Conservation (phyloP, 805 yeast species). For the Monosporozyma servazzii region DNA sequence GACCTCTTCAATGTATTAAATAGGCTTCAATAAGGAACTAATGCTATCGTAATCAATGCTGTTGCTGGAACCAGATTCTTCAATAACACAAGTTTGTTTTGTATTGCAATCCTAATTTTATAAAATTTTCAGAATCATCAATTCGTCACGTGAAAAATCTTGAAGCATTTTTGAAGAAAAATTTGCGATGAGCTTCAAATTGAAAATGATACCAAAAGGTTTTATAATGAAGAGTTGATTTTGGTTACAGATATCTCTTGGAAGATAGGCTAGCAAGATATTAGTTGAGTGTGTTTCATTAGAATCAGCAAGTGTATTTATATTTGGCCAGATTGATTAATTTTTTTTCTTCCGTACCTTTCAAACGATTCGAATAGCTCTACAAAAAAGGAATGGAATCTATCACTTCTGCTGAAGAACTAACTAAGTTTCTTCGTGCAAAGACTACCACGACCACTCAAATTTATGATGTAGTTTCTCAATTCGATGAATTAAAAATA, state of each 20-base stretch:
- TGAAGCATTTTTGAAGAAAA: background rate
- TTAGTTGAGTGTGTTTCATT: background rate
- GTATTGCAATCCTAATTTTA: background rate
- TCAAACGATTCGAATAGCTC: background rate
- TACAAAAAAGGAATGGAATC: conserved; percentile 5
- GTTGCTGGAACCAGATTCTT: background rate
- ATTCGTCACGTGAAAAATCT: background rate
- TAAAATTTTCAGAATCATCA: background rate
- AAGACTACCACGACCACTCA: conserved; percentile 38
- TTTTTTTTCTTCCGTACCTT: background rate
- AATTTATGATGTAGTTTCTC: conserved; percentile 31
- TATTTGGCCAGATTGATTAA: background rate
- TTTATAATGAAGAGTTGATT: background rate
- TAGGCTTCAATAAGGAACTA: background rate
- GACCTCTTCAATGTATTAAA: background rate
- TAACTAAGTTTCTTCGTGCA: conserved; percentile 51
- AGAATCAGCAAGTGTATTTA: background rate
- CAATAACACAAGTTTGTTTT: background rate
- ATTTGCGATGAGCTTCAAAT: conserved; percentile 3
- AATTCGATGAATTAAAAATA: conserved; percentile 31
- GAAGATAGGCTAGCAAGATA: background rate
- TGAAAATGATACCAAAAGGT: background rate
- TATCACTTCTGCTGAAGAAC: conserved; percentile 36
- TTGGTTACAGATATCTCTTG: background rate
- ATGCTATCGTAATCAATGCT: background rate